Percentiles rank a stretch among this genome's conserved stretches.
These are phyloP conservation scores for Decorospora gaudefroyi DNA, from an alignment of 2,329 filamentous ascomycete genomes.

Conservation along the genomic window DNA sequence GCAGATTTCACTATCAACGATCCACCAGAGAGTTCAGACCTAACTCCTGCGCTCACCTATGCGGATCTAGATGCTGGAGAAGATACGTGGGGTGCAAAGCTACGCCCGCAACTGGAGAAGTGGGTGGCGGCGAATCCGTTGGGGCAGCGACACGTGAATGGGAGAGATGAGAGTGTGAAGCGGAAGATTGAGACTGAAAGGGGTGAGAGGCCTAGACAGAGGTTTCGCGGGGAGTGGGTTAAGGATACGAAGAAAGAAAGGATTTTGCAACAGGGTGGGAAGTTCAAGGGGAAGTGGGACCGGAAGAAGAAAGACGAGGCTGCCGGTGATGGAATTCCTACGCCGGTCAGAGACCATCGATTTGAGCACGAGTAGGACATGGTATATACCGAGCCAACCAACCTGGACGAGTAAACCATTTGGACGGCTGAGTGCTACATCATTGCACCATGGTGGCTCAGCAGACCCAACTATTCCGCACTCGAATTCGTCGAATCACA, in stretches of 20 bases:
- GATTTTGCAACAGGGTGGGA: constrained; percentile 38
- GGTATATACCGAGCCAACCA: too few species aligned
- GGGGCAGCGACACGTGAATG: constrained; percentile 24
- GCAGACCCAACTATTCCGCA: constrained; percentile 24
- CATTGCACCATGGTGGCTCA: constrained; percentile 24
- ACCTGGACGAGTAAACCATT: too few species aligned
- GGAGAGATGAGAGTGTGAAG: constrained; percentile 23
- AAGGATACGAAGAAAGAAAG: constrained; percentile 35
- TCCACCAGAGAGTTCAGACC: constrained; percentile 4
- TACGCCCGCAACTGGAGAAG: constrained; percentile 25
- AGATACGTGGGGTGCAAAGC: constrained; percentile 27
- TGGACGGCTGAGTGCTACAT: constrained; percentile 15
- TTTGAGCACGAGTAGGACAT: neutral
- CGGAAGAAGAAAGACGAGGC: constrained; percentile 12
- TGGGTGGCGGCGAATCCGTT: constrained; percentile 34
- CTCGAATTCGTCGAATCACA: constrained; percentile 25
- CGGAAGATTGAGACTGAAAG: constrained; percentile 17
- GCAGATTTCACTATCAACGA: constrained; percentile 22
- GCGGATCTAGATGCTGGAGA: constrained; percentile 31
- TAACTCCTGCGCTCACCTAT: constrained; percentile 27
- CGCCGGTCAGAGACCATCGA: neutral
- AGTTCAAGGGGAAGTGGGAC: constrained; percentile 34
- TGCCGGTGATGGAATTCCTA: neutral
- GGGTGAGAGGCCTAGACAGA: constrained; percentile 22
- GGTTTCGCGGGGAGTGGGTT: constrained; percentile 38